A percentile compares a stretch with the other conserved stretches of the same genome.
Evolutionary conservation across 2,329 filamentous ascomycete genomes (phyloP).

Genomic region (Harringtonia lauricola): DNA sequence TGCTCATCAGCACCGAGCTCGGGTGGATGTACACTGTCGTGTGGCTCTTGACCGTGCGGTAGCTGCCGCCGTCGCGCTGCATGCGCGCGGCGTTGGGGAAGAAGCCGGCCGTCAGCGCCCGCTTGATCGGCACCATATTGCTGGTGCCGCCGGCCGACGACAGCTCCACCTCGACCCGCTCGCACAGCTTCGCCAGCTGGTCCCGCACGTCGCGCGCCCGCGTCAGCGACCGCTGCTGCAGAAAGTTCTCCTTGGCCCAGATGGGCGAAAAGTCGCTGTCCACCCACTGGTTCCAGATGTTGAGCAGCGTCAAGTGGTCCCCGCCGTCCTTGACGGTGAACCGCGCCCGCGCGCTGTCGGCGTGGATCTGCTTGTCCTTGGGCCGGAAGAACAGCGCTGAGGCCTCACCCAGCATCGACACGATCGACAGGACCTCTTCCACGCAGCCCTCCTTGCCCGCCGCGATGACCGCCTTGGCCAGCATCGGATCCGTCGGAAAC

Average conservation of each 20-base stretch:
- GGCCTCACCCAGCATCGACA: slow-evolving; percentile 87
- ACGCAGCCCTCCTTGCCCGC: slow-evolving; percentile 88
- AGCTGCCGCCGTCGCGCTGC: slow-evolving; percentile 73
- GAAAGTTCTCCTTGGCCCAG: slow-evolving; percentile 86
- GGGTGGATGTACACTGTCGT: slow-evolving; percentile 89
- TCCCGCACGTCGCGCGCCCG: slow-evolving; percentile 86
- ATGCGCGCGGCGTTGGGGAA: slow-evolving; percentile 86
- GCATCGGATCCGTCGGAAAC: slow-evolving; percentile 57
- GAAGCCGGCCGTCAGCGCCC: slow-evolving; percentile 83
- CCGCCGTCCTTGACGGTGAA: slow-evolving; percentile 89
- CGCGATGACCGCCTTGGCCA: slow-evolving; percentile 79
- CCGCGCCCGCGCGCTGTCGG: slow-evolving; percentile 76
- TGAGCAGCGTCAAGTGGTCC: slow-evolving; percentile 78
- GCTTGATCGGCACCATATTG: slow-evolving; percentile 71
- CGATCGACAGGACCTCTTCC: slow-evolving; percentile 82
- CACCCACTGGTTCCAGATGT: slow-evolving; percentile 93
- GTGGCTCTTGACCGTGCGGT: slow-evolving; percentile 84
- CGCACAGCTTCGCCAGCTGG: slow-evolving; percentile 83
- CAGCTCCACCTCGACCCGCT: slow-evolving; percentile 75
- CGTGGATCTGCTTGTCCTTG: slow-evolving; percentile 95
- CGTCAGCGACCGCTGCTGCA: slow-evolving; percentile 83
- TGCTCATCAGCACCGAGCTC: slow-evolving; percentile 66
- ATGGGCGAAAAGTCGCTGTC: slow-evolving; percentile 80
- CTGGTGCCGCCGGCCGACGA: slow-evolving; percentile 52
- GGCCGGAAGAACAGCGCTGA: slow-evolving; percentile 87